These are phyloP conservation scores for Fusarium succisae DNA, from an alignment of 2,329 filamentous ascomycete species.

Conservation along the genomic window DNA sequence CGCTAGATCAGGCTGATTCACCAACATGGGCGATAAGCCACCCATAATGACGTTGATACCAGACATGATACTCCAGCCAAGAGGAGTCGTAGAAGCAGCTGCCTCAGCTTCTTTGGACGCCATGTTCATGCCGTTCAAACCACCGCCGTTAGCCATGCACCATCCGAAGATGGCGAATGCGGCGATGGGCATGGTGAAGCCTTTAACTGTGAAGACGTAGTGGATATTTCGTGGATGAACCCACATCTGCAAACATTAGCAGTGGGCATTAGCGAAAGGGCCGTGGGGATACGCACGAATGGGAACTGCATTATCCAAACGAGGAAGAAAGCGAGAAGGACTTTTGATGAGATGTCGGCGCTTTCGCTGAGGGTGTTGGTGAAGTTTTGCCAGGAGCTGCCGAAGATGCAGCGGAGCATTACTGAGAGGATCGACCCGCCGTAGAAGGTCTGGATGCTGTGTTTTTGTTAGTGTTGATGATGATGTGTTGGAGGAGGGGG, in stretches of 20 bases:
- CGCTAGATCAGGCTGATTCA: not conserved
- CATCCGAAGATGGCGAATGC: not conserved
- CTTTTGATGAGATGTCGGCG: not conserved
- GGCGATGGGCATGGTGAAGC: not conserved
- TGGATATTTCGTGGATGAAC: not conserved
- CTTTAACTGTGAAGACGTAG: not conserved
- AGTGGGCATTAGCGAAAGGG: rapidly evolving
- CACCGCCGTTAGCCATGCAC: not conserved
- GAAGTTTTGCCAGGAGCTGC: not conserved
- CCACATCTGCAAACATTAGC: not conserved
- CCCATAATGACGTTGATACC: not conserved
- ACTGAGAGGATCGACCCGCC: not conserved
- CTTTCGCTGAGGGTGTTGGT: not conserved
- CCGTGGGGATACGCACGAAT: rapidly evolving
- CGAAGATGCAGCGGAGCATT: not conserved
- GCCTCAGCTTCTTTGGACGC: not conserved
- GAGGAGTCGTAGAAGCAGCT: not conserved
- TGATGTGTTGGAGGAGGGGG: rapidly evolving
- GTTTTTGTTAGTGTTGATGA: not conserved
- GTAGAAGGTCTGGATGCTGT: not conserved
- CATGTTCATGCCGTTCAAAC: not conserved
- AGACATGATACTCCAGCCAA: not conserved
- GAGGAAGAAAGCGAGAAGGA: not conserved
- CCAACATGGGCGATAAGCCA: not conserved
- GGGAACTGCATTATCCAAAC: not conserved